Evolutionary conservation across 1,139 yeast species (phyloP).

Genomic region (Geotrichum histeridarum): DNA sequence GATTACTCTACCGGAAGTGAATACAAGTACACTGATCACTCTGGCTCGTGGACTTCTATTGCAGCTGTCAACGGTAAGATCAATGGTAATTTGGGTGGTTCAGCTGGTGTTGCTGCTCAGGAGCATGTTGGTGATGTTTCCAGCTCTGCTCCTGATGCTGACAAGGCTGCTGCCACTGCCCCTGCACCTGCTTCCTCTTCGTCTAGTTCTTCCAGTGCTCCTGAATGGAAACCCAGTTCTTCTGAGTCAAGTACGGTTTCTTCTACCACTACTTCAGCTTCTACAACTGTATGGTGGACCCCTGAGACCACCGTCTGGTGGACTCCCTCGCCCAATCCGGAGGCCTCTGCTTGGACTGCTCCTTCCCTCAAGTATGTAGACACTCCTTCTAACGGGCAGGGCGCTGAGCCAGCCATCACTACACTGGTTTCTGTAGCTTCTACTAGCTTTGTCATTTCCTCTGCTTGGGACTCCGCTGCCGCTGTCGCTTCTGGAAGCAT

Average conservation of each 20-base stretch:
- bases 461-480: conserved; percentile 9
- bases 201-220: conserved; percentile 15
- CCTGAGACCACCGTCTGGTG: no score
- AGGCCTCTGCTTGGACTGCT: no score
- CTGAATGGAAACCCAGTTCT: conserved; percentile 9
- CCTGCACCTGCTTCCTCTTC: conserved; percentile 17
- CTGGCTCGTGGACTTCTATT: conserved; percentile 69
- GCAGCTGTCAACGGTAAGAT: conserved; percentile 58
- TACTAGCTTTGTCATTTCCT: conserved; percentile 8
- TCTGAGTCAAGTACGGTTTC: conserved; percentile 17
- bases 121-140: not conserved
- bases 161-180: conserved; percentile 17
- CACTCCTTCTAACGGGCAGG: not conserved
- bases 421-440: conserved; percentile 8
- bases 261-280: conserved; percentile 5
- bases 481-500: not conserved
- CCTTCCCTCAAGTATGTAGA: no score
- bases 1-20: conserved; percentile 78
- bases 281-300: not conserved
- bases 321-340: no score
- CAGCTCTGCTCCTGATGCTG: conserved; percentile 17
- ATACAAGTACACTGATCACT: conserved; percentile 57
- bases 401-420: conserved; percentile 10
- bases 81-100: conserved; percentile 49
- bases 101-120: not conserved